These are phyloP conservation scores for Nitzschia palea DNA, from an alignment of 108 stramenopile genomes.

Conservation along the genomic window DNA sequence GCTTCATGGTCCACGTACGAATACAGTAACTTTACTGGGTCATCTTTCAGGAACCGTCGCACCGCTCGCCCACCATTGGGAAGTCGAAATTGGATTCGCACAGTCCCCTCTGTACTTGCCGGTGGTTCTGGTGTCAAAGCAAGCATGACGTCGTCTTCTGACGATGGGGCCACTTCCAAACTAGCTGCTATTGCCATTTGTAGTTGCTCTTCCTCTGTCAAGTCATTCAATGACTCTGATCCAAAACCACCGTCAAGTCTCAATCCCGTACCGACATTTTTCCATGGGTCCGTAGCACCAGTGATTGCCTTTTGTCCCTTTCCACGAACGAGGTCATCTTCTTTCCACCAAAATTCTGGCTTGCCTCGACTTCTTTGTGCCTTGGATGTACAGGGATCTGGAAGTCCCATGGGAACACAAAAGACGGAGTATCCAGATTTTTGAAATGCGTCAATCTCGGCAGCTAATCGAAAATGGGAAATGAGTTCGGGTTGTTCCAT, in stretches of 20 bases:
- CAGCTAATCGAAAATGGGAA: slow-evolving; percentile 77
- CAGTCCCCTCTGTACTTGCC: slow-evolving; percentile 44
- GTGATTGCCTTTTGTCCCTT: slow-evolving; percentile 47
- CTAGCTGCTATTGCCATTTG: slow-evolving; percentile 74
- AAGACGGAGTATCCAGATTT: slow-evolving; percentile 49
- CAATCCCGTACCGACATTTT: slow-evolving; percentile 68
- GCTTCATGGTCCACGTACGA: slow-evolving; percentile 53
- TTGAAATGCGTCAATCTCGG: slow-evolving; percentile 65
- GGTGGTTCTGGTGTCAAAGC: slow-evolving; percentile 54
- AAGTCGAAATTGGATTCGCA: slow-evolving; percentile 72
- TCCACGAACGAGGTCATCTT: slow-evolving; percentile 66
- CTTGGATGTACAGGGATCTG: slow-evolving; percentile 14
- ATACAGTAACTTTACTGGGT: slow-evolving; percentile 53
- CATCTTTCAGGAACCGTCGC: slow-evolving; percentile 53
- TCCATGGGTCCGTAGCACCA: slow-evolving; percentile 67
- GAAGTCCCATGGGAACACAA: slow-evolving; percentile 24
- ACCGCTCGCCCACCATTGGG: slow-evolving; percentile 57
- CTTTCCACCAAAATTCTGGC: slow-evolving; percentile 77
- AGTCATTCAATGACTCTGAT: slow-evolving; percentile 27
- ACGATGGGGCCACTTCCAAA: slow-evolving; percentile 26
- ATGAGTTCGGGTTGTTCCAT: slow-evolving; percentile 66
- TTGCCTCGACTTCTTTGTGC: slow-evolving; percentile 22
- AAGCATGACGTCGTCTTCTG: neutral
- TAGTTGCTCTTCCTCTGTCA: slow-evolving; percentile 83
- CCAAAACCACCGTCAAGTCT: slow-evolving; percentile 70